Evolutionary conservation across 2,329 filamentous ascomycete genomes (phyloP).

Genomic region (Bipolaris bicolor): DNA sequence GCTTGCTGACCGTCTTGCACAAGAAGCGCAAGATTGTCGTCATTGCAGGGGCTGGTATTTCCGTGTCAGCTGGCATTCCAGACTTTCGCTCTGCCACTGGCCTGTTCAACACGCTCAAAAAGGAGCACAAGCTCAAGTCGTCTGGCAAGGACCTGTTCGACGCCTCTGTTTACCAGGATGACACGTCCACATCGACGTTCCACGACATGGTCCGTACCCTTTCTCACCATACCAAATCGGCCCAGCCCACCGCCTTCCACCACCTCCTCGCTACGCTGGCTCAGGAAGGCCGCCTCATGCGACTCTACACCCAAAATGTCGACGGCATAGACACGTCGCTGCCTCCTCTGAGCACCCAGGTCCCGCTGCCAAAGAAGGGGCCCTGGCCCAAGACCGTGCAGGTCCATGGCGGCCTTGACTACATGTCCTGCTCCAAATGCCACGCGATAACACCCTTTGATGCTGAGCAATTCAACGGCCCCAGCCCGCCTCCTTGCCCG

Average conservation of each 20-base stretch:
- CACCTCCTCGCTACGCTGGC: conserved; percentile 90
- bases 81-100: conserved; percentile 94
- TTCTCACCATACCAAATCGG: conserved; percentile 76
- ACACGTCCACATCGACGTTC: conserved; percentile 85
- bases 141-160: conserved; percentile 97
- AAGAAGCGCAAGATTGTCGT: conserved; percentile 97
- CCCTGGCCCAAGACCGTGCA: conserved; percentile 95
- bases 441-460: conserved; percentile 77
- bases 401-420: conserved; percentile 88
- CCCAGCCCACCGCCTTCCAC: conserved; percentile 87
- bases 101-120: conserved; percentile 83
- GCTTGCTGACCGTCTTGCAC: conserved; percentile 74
- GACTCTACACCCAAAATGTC: conserved; percentile 95
- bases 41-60: conserved; percentile 94
- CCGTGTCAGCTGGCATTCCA: conserved; percentile 93
- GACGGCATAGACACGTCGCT: conserved; percentile 91
- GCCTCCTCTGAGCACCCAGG: conserved; percentile 76
- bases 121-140: conserved; percentile 86
- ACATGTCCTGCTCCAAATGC: conserved; percentile 98
- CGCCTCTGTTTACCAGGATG: conserved; percentile 94
- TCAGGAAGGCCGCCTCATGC: conserved; percentile 82
- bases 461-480: conserved; percentile 79
- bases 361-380: conserved; percentile 81
- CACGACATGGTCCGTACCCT: conserved; percentile 95
- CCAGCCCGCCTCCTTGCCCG: conserved; percentile 79